These are phyloP conservation scores for Mrakia blollopis DNA, from an alignment of 768 basidiomycete genomes.

Conservation along the genomic window DNA sequence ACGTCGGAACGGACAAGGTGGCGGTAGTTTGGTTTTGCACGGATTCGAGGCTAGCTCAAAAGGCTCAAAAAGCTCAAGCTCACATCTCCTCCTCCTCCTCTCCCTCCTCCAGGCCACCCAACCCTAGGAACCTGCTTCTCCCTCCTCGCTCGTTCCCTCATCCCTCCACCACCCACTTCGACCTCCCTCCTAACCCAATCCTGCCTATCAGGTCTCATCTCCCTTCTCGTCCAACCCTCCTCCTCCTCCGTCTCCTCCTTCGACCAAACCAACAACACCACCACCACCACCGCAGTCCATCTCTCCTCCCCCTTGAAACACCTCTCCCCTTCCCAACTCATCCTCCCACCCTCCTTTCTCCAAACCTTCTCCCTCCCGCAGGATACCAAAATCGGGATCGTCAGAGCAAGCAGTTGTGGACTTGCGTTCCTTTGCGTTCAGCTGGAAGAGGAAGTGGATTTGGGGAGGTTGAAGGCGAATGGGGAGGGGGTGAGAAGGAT, in stretches of 20 bases:
- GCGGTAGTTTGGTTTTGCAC: too few species aligned
- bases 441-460: neutral
- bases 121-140: conserved; percentile 3
- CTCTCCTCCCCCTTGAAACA: neutral
- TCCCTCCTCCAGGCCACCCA: neutral
- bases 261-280: too few species aligned
- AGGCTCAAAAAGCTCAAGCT: too few species aligned
- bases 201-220: neutral
- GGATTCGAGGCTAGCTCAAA: too few species aligned
- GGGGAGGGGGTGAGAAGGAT: neutral
- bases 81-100: too few species aligned
- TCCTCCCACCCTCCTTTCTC: conserved; percentile 47
- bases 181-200: neutral
- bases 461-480: neutral
- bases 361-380: conserved; percentile 54
- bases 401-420: neutral
- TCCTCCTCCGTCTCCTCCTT: neutral
- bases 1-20: too few species aligned
- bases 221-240: neutral
- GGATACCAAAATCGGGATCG: conserved; percentile 55
- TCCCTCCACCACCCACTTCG: neutral
- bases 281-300: too few species aligned
- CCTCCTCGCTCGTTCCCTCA: conserved; percentile 1
- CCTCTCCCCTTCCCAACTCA: neutral
- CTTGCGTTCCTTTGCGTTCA: neutral